phyloP scores from a whole-genome alignment of 108 stramenopile species.

The Pseudonitzschia pungens region DNA sequence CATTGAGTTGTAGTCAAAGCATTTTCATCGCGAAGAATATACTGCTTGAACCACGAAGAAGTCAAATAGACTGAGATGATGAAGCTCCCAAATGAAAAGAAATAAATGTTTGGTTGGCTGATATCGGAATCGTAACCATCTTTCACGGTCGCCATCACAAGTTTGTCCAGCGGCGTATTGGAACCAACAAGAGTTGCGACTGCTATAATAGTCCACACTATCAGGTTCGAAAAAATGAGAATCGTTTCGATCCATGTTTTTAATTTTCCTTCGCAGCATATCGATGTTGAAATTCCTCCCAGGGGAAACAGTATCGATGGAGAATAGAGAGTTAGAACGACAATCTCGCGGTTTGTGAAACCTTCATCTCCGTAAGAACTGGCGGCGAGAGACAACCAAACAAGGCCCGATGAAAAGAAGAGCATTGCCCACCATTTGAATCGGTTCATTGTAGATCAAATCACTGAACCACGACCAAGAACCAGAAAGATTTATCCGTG shows the following conservation, averaged over 20 bases:
- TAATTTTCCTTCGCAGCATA: background rate
- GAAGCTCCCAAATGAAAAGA: background rate
- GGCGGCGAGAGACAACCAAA: background rate
- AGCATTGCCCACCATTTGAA: constrained; percentile 9
- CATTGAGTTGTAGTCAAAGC: constrained; percentile 12
- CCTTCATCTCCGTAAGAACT: background rate
- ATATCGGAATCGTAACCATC: background rate
- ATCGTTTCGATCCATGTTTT: background rate
- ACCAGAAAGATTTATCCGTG: no score
- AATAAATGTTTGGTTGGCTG: constrained; percentile 3
- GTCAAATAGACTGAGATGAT: background rate
- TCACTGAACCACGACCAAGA: no score
- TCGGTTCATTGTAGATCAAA: background rate
- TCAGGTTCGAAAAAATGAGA: constrained; percentile 3
- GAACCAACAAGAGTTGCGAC: background rate
- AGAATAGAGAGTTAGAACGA: background rate
- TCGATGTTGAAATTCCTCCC: background rate
- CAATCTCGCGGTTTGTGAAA: background rate
- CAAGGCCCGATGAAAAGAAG: background rate
- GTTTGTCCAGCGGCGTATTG: background rate
- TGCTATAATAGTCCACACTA: background rate
- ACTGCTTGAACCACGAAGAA: constrained; percentile 14
- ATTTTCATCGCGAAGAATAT: background rate
- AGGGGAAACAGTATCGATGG: background rate
- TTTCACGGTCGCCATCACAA: background rate